These are phyloP conservation scores for Cryptococcus sp. DNA, from an alignment of 1,284 basidiomycete genomes.

Conservation along the genomic window DNA sequence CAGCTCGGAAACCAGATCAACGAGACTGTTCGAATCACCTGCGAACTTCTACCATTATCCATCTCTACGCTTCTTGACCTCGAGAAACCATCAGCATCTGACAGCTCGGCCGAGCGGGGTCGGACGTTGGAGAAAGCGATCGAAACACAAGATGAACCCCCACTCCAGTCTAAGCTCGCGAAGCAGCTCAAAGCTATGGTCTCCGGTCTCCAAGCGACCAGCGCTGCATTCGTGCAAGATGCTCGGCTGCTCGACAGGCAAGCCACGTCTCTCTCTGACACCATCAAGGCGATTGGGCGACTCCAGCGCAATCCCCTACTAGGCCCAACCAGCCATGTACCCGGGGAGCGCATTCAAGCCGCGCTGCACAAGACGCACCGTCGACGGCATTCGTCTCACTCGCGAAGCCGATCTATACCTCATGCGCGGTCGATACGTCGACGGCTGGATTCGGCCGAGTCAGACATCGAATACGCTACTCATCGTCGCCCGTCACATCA, in stretches of 20 bases:
- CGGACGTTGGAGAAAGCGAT: conserved; percentile 24
- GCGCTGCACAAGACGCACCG: conserved; percentile 35
- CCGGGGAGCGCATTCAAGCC: conserved; percentile 44
- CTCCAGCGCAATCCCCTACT: conserved; percentile 46
- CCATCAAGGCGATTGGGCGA: conserved; percentile 31
- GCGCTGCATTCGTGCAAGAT: conserved; percentile 29
- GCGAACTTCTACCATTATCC: conserved; percentile 38
- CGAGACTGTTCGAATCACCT: conserved; percentile 23
- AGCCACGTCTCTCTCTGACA: conserved; percentile 21
- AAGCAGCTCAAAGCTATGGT: conserved; percentile 28
- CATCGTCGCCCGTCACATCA: background rate
- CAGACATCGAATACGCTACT: background rate
- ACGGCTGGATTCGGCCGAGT: background rate
- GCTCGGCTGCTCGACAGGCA: conserved; percentile 18
- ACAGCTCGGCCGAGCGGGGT: conserved; percentile 6
- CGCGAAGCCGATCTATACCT: background rate
- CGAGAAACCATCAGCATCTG: background rate
- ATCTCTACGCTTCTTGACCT: conserved; percentile 30
- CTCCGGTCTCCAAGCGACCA: conserved; percentile 17
- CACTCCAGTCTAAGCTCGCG: conserved; percentile 26
- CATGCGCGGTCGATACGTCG: background rate
- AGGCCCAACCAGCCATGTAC: conserved; percentile 41
- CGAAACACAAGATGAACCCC: conserved; percentile 14
- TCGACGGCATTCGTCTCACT: background rate
- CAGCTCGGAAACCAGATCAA: conserved; percentile 30